Evolutionary conservation across 2,329 filamentous ascomycete species (phyloP).

Genomic region (Colletotrichum sp.): DNA sequence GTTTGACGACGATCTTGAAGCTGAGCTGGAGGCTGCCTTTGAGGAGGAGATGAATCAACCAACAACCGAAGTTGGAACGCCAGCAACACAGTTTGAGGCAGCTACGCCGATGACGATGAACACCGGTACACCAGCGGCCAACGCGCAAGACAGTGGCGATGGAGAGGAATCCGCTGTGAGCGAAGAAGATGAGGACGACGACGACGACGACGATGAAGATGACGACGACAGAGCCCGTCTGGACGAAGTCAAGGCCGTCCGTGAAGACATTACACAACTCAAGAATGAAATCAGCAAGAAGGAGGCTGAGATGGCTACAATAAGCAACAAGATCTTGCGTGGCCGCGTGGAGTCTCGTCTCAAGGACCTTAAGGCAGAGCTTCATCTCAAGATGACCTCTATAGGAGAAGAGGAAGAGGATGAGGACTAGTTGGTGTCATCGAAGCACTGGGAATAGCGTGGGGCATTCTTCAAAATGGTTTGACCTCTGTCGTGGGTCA

Average conservation of each 20-base stretch:
- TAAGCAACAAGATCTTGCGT: conserved; percentile 52
- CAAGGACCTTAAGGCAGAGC: conserved; percentile 49
- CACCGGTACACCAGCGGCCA: conserved; percentile 47
- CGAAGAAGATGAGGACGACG: conserved; percentile 54
- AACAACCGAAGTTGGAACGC: conserved; percentile 42
- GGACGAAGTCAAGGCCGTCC: conserved; percentile 58
- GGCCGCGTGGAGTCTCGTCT: conserved; percentile 56
- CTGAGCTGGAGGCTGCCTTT: conserved; percentile 61
- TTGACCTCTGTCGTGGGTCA: not conserved
- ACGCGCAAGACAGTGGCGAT: conserved; percentile 49
- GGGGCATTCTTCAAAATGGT: not conserved
- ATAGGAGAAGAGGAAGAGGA: conserved; percentile 35
- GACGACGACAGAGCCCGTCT: conserved; percentile 56
- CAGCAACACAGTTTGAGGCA: conserved; percentile 45
- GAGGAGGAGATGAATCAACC: conserved; percentile 46
- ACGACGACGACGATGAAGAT: conserved; percentile 58
- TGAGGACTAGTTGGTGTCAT: not conserved
- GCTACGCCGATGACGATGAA: conserved; percentile 50
- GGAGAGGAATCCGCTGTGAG: conserved; percentile 50
- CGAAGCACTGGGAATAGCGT: not conserved
- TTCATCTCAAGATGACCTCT: conserved; percentile 49
- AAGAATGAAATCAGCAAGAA: conserved; percentile 54
- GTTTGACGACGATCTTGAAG: conserved; percentile 55
- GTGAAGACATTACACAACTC: conserved; percentile 59
- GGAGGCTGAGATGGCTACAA: conserved; percentile 47